Conservation (phyloP, 306 rosid species). For the Ochetophila trinervis region DNA sequence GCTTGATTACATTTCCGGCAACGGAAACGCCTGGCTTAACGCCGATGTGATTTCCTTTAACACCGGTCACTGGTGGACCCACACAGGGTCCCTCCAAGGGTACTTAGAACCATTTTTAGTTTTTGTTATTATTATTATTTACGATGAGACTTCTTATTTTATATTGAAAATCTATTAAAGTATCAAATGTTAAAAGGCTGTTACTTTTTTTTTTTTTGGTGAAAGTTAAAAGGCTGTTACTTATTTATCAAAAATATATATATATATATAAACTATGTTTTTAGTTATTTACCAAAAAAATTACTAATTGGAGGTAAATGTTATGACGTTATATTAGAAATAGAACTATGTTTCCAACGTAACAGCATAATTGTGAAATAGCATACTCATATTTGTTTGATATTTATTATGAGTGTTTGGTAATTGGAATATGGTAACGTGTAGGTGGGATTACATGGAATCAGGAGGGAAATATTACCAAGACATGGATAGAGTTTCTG, state of each 20-base stretch:
- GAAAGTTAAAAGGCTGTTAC: no score
- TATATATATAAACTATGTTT: no score
- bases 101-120: slow-evolving; percentile 9
- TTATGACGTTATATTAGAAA: not conserved
- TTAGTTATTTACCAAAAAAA: no score
- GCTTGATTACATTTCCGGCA: slow-evolving; percentile 61
- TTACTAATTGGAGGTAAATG: no score
- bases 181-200: no score
- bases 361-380: no score
- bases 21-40: slow-evolving; percentile 55
- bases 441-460: slow-evolving; percentile 96
- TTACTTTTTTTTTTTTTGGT: no score
- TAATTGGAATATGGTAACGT: slow-evolving; percentile 19
- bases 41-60: slow-evolving; percentile 82
- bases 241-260: no score
- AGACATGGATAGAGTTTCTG: slow-evolving; percentile 84
- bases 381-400: not conserved
- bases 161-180: not conserved
- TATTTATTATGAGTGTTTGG: not conserved
- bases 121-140: no score
- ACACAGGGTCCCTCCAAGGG: slow-evolving; percentile 87
- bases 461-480: slow-evolving; percentile 64
- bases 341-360: no score
- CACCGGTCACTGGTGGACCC: slow-evolving; percentile 98
- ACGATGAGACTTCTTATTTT: no score